Evolutionary conservation across 2,329 filamentous ascomycete species (phyloP).

Genomic region (Botryotinia narcissicola): DNA sequence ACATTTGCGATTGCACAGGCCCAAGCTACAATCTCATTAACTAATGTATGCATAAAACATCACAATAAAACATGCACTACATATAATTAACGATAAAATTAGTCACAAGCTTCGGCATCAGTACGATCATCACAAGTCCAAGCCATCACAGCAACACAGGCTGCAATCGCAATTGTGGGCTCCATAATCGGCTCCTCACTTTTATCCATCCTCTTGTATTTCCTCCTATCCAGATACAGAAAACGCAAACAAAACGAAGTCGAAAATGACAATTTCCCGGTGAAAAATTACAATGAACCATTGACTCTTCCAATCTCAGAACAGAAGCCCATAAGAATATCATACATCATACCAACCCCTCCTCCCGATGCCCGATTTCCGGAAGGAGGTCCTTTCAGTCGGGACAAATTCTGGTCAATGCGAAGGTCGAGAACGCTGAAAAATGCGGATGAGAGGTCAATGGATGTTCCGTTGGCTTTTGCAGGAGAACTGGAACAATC

Average conservation of each 20-base stretch:
- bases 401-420: not conserved
- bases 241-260: not conserved
- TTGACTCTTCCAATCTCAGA: not conserved
- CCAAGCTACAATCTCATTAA: not conserved
- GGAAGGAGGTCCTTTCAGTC: not conserved
- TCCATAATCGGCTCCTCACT: not conserved
- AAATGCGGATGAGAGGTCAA: not conserved
- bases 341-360: not conserved
- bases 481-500: not conserved
- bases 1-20: not conserved
- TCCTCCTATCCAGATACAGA: not conserved
- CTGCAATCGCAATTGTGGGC: not conserved
- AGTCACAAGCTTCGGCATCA: not conserved
- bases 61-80: no score
- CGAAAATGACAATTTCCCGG: not conserved
- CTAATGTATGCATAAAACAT: not conserved
- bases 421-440: not conserved
- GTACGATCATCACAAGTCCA: conserved; percentile 1
- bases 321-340: not conserved
- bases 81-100: not conserved
- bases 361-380: not conserved
- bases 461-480: not conserved
- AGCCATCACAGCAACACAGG: not conserved
- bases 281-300: not conserved
- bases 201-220: not conserved